Evolutionary conservation across 2,329 filamentous ascomycete species (phyloP).

Genomic region (Xylariaceae sp.): DNA sequence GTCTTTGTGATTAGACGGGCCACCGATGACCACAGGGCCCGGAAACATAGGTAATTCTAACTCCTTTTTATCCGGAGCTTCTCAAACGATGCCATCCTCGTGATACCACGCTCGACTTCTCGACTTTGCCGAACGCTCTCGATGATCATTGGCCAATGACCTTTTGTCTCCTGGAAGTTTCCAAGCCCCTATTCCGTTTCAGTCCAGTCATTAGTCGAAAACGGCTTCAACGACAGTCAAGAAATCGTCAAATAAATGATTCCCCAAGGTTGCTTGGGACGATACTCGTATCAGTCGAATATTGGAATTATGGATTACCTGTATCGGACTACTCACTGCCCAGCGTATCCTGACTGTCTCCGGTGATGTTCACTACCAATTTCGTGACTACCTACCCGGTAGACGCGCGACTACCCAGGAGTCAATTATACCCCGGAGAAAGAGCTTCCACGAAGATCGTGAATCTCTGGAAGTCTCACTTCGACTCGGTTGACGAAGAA

Average conservation of each 20-base stretch:
- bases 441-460: not conserved
- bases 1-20: not conserved
- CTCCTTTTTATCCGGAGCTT: not conserved
- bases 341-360: not conserved
- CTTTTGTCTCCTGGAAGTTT: too few relatives aligned
- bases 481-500: conserved; percentile 8
- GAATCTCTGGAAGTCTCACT: conserved; percentile 12
- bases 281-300: too few relatives aligned
- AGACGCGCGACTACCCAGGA: not conserved
- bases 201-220: too few relatives aligned
- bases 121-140: not conserved
- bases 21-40: not conserved
- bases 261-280: too few relatives aligned
- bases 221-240: too few relatives aligned
- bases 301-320: not conserved
- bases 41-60: not conserved
- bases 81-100: not conserved
- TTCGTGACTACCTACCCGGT: too few relatives aligned
- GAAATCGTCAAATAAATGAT: too few relatives aligned
- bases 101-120: not conserved
- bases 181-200: too few relatives aligned
- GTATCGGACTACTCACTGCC: not conserved
- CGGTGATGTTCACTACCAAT: not conserved
- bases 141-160: too few relatives aligned
- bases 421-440: not conserved